Evolutionary conservation across 495 filamentous ascomycete genomes (phyloP).

Genomic region (Neurospora terricola): DNA sequence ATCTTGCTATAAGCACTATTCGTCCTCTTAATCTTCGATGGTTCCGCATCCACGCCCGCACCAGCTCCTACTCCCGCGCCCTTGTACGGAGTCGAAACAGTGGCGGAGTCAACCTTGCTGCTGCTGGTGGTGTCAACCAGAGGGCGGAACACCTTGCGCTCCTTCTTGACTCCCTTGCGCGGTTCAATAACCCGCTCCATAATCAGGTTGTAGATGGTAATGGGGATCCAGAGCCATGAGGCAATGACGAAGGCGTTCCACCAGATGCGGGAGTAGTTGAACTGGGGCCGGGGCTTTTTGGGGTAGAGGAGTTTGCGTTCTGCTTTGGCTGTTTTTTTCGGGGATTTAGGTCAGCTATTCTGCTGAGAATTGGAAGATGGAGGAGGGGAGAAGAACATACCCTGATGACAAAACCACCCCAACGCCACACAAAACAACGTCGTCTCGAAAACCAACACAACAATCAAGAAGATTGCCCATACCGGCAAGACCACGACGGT

Average conservation of each 20-base stretch:
- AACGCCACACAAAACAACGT: neutral
- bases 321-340: slow-evolving; percentile 1
- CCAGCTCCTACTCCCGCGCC: neutral
- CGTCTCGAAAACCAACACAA: neutral
- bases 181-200: neutral
- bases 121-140: neutral
- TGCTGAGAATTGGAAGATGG: neutral
- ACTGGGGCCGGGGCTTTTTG: neutral
- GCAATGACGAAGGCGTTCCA: slow-evolving; percentile 4
- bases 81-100: neutral
- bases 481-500: neutral
- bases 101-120: neutral
- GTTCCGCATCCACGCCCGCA: neutral
- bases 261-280: neutral
- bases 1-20: neutral
- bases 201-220: neutral
- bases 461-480: slow-evolving; percentile 4
- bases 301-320: neutral
- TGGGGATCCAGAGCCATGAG: slow-evolving; percentile 1
- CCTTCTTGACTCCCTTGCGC: neutral
- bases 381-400: neutral
- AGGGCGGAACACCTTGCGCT: neutral
- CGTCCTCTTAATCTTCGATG: neutral
- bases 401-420: neutral
- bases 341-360: neutral